Evolutionary conservation across 257 asterid species (phyloP), one percentile per base, ranked within the genome.

Genomic region (Ocimum tenuiflorum): DNA sequence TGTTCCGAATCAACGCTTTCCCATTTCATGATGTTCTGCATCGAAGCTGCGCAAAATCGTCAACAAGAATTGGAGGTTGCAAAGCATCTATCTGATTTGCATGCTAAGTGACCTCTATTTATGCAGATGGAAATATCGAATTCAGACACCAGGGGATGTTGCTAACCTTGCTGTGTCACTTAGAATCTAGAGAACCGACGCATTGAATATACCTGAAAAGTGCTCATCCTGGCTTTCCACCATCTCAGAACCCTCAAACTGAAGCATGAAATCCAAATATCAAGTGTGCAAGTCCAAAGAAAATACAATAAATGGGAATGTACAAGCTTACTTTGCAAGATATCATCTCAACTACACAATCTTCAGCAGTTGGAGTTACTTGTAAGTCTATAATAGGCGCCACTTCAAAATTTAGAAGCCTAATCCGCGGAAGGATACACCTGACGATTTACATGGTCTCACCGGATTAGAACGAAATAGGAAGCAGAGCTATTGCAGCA

Each of bases 321-420:
- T 3, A 39, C 1, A 39, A 71, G 45, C 53, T 73, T 68, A 86
- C 96, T 86, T 83, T 83, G 87, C 95, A 89, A 54, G 95, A 86
- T 65, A 89, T 71, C 92, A 89, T 69, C 72, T 89, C 83, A 13
- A 89, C 92, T 2, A 38, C 54, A 60, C 95, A 89, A 73, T 81
- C 80, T 68, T 86, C 72, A 42, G 59, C 69, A 52, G 86, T 79
- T 11, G 95, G 80, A 51, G 51, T 80, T 42, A 90, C 91, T 81
- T 70, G 83, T 63, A 90, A 82, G 75, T 81, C 94, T 72, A 90
- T 59, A 50, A 90, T 83, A 6, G 96, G 97, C 47, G 89, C 85
- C 39, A 87, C 96, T 64, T 75, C 84, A 72, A 87, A 87, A 58
- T 66, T 85, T 49, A 90, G 81, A 77, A 90, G 83, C 75, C 78